Conservation (phyloP, 208 protist species). For the Crithidia bombi region DNA sequence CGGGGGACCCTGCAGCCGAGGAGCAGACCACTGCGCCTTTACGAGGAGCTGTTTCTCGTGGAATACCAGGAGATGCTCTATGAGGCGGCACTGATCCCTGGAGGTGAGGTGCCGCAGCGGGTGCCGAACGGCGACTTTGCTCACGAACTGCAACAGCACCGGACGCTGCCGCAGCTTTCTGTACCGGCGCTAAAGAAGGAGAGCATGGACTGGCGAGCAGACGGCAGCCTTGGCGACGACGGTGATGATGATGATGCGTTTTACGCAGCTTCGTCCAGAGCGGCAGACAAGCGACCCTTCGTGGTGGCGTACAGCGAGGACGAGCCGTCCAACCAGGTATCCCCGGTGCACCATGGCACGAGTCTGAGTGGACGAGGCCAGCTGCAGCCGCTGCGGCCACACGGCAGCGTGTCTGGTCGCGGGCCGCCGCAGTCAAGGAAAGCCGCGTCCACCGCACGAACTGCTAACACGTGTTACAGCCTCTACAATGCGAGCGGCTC, state of each 20-base stretch:
- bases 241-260: not conserved
- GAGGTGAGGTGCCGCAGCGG: slow-evolving; percentile 31
- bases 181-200: slow-evolving; percentile 24
- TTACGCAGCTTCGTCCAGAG: not conserved
- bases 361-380: not conserved
- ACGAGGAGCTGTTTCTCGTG: slow-evolving; percentile 70
- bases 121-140: slow-evolving; percentile 23
- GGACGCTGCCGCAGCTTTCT: slow-evolving; percentile 16
- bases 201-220: slow-evolving; percentile 35
- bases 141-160: slow-evolving; percentile 17
- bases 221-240: not conserved
- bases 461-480: not conserved
- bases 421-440: not conserved
- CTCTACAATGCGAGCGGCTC: not conserved
- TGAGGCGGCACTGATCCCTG: slow-evolving; percentile 36
- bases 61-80: slow-evolving; percentile 57
- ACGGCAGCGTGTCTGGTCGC: not conserved
- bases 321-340: not conserved
- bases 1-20: slow-evolving; percentile 15
- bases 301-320: not conserved
- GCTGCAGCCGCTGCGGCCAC: slow-evolving; percentile 1
- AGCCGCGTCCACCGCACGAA: not conserved
- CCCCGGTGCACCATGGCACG: slow-evolving; percentile 15
- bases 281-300: not conserved
- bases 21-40: slow-evolving; percentile 48